Evolutionary conservation across 139 green algal genomes (phyloP), one percentile per base, ranked within the genome.

Genomic region (Edaphochlamys debaryana): DNA sequence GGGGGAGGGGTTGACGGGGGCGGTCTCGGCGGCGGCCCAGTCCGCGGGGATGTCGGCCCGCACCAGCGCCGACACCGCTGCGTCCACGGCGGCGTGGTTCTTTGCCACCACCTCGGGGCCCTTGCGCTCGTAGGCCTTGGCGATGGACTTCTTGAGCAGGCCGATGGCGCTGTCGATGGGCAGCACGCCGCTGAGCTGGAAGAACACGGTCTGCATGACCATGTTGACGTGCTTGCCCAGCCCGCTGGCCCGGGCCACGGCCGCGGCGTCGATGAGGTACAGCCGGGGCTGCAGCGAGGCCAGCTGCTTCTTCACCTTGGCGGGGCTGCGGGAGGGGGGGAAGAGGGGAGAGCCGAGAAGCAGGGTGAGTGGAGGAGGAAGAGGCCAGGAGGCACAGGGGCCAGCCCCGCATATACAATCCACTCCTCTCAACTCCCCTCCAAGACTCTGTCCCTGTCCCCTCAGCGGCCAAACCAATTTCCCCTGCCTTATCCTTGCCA

Each of bases 201-300:
- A 94, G 90, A 94, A 94, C n/a, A 85, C 87, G 11, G 89, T 86
- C 82, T 94, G 90, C 90, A 94, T 92, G 41, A 92, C 87, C 89
- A 92, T 92, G 87, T 94, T 94, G 60, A 92, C 85, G 70, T 86
- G 88, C 79, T 91, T 90, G 67, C 90, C 90, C 42, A 94, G 85
- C 20, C 89, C 87, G 0, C 79, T 78, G 29, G 52, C 73, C 29
- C 86, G 74, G 29, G 88, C 90, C 37, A 92, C 87, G 20, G 69
- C 72, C 36, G 75, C 70, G 3, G 85, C 90, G 45, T 93, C 82
- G 8, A 92, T 77, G 38, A 84, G 37, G 71, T 92, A 92, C 52
- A 88, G 40, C 78, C 80, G 60, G 30, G 82, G 79, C 48, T 84
- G 52, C 23, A 87, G 66, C 1, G 54, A 62, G 34, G 88, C 85